A percentile compares a stretch with the other conserved stretches of the same genome.
Evolutionary conservation across 2,329 filamentous ascomycete species (phyloP).

Genomic region (Xylaria sp.): DNA sequence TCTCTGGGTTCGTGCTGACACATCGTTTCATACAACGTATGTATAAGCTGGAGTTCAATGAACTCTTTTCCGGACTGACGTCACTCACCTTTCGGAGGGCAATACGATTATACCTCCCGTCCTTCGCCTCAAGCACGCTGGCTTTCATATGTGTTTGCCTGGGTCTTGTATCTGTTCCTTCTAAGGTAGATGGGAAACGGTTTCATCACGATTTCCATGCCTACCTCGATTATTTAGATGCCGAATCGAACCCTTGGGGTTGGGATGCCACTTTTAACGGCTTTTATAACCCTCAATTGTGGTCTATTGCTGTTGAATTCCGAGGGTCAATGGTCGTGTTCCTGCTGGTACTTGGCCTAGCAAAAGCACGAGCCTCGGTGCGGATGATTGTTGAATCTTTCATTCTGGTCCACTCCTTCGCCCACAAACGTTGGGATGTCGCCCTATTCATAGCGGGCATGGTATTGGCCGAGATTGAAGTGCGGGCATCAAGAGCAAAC

Average conservation of each 20-base stretch:
- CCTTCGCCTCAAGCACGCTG: slow-evolving; percentile 53
- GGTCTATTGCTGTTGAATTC: slow-evolving; percentile 52
- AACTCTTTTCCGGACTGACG: slow-evolving; percentile 47
- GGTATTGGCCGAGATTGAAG: slow-evolving; percentile 46
- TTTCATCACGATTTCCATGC: slow-evolving; percentile 45
- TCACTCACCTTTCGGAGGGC: slow-evolving; percentile 57
- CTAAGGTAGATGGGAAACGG: slow-evolving; percentile 42
- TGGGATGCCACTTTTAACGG: slow-evolving; percentile 46
- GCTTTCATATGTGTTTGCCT: slow-evolving; percentile 49
- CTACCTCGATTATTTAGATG: slow-evolving; percentile 47
- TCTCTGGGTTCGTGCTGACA: slow-evolving; percentile 56
- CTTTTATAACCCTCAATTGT: slow-evolving; percentile 51
- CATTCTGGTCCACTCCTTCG: slow-evolving; percentile 44
- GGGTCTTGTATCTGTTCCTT: slow-evolving; percentile 42
- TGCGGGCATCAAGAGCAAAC: slow-evolving; percentile 40
- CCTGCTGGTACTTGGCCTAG: slow-evolving; percentile 47
- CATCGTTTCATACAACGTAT: slow-evolving; percentile 53
- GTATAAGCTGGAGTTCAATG: slow-evolving; percentile 48
- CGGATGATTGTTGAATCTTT: slow-evolving; percentile 44
- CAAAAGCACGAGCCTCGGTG: slow-evolving; percentile 44
- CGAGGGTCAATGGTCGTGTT: slow-evolving; percentile 51
- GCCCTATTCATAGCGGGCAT: slow-evolving; percentile 48
- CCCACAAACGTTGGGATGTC: slow-evolving; percentile 48
- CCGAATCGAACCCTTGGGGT: slow-evolving; percentile 48
- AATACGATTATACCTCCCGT: slow-evolving; percentile 55